A percentile compares a stretch with the other conserved stretches of the same genome.
phyloP scores from a whole-genome alignment of 2,329 filamentous ascomycete genomes.

The Cadophora malorum region DNA sequence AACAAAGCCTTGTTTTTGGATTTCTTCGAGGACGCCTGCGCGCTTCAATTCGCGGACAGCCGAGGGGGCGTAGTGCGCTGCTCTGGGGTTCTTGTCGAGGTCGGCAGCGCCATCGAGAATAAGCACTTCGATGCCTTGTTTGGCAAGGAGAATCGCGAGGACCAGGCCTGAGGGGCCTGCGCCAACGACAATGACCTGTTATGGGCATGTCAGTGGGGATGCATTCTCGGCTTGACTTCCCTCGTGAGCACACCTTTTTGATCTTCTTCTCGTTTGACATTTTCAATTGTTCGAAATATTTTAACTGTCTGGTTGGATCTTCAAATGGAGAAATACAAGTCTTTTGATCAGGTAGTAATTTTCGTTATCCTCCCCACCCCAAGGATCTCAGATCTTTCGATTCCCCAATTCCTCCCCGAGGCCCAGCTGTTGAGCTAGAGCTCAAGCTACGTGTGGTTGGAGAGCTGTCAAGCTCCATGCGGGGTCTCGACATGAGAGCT shows the following conservation, averaged over 20 bases:
- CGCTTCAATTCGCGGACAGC: conserved; percentile 63
- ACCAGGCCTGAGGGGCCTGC: conserved; percentile 57
- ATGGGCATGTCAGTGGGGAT: background rate
- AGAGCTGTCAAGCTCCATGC: conserved; percentile 1
- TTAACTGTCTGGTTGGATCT: background rate
- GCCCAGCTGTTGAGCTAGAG: background rate
- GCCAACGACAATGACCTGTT: conserved; percentile 53
- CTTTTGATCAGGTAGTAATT: background rate
- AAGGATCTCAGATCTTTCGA: background rate
- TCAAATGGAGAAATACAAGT: background rate
- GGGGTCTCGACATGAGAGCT: background rate
- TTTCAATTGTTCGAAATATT: background rate
- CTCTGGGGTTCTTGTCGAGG: conserved; percentile 65
- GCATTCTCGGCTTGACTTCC: background rate
- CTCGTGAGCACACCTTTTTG: conserved; percentile 1
- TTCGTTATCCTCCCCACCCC: background rate
- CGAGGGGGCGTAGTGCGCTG: conserved; percentile 64
- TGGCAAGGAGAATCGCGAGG: conserved; percentile 58
- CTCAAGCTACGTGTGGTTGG: background rate
- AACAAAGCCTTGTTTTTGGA: conserved; percentile 51
- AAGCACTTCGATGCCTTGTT: conserved; percentile 57
- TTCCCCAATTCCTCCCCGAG: conserved; percentile 12
- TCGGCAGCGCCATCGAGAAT: conserved; percentile 61
- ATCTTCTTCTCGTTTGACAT: conserved; percentile 22
- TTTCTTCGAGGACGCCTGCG: conserved; percentile 61